These are phyloP conservation scores for Suillus decipiens DNA, from an alignment of 768 basidiomycete species.

Conservation along the genomic window DNA sequence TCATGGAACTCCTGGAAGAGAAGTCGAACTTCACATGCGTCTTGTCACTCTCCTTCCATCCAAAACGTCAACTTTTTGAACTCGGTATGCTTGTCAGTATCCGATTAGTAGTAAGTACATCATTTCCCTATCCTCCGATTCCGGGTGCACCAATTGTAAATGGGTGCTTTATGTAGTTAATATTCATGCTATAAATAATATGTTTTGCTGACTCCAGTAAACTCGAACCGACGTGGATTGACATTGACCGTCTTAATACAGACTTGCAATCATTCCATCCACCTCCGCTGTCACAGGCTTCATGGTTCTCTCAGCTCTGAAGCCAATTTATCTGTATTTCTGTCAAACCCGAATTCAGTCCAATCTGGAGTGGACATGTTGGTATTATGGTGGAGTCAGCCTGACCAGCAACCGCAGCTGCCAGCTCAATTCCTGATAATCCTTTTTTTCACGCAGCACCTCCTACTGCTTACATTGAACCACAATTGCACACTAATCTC, in stretches of 20 bases:
- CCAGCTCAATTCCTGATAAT: too few species aligned
- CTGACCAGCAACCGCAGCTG: too few species aligned
- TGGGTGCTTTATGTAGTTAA: neutral
- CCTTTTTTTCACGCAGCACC: neutral
- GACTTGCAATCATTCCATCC: too few species aligned
- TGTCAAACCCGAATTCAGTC: too few species aligned
- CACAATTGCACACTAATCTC: neutral
- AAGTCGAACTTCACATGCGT: neutral
- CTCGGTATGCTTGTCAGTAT: neutral
- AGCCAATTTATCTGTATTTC: too few species aligned
- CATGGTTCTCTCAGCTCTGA: too few species aligned
- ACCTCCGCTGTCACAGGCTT: too few species aligned
- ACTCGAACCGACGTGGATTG: too few species aligned
- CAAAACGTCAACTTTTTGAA: neutral
- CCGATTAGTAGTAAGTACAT: too few species aligned
- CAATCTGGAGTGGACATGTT: neutral
- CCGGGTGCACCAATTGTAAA: neutral
- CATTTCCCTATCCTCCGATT: neutral
- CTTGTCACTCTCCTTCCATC: neutral
- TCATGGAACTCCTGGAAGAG: neutral
- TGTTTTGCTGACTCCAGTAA: neutral
- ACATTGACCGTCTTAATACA: too few species aligned
- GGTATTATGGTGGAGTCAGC: neutral
- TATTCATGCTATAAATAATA: neutral
- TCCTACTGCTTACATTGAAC: constrained; percentile 4